Evolutionary conservation across 202 grass and related monocot species (phyloP), one percentile per base, ranked within the genome.

Genomic region (Panicum virgatum): DNA sequence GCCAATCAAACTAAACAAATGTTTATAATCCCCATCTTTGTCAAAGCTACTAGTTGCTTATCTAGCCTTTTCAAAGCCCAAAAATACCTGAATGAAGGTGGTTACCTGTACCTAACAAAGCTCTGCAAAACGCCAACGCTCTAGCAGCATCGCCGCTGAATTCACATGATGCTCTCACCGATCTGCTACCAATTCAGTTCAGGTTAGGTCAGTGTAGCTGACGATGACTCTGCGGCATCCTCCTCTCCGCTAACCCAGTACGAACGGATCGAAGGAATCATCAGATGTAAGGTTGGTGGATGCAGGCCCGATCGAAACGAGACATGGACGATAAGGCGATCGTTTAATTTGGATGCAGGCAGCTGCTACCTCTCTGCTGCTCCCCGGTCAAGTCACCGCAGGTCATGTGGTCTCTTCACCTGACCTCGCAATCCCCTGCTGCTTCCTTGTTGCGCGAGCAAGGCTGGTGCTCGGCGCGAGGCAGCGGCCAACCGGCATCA

Each of bases 401-500:
- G 26, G 10, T 61, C 58, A 29, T 62, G 27, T 62, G 27, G 5
- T 62, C 59, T 34, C 59, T 34, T 61, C 30, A 30, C 30, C 30
- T 30, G 30, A 7, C 32, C 30, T 38, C 18, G 2, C 30, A 30
- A 30, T 30, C 15, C 8, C 9, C 12, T 32, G 6, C 37, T 23
- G 37, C 9, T 22, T 29, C 3, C 3, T 34, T 34, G 3, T 2
- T 12, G 62, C 22, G 19, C 36, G 36, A 23, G 80, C 83, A 79
- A 0, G 34, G 46, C 15, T 20, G 42, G 66, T 1, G 18, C 0
- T 63, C 54, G 75, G 63, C 11, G 75, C 56, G 48, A 79, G 66
- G 75, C 66, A 79, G 45, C 57, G 45, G 62, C 83, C 83, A 65
- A 86, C 57, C 83, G 46, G 26, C 83, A 32, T 66, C 59, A 37